Evolutionary conservation across 208 protist species (phyloP).

Genomic region (Entamoeba invadens): DNA sequence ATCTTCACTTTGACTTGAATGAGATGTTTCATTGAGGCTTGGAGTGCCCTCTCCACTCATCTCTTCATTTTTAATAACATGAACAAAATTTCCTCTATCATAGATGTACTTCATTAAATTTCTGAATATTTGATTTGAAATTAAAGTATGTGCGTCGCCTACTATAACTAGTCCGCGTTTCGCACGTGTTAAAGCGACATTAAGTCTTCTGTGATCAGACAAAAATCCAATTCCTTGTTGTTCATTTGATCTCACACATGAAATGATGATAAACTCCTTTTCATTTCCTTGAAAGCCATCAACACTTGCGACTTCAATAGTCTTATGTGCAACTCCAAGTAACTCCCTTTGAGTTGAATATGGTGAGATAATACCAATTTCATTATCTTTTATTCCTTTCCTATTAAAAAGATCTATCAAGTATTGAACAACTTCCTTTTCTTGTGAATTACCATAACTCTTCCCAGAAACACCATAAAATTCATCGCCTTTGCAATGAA

Average conservation of each 20-base stretch:
- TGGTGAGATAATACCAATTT: conserved; percentile 90
- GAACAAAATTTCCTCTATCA: no score
- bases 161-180: conserved; percentile 76
- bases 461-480: conserved; percentile 67
- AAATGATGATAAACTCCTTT: conserved; percentile 90
- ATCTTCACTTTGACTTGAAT: no score
- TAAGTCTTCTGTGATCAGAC: conserved; percentile 71
- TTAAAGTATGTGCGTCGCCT: conserved; percentile 69
- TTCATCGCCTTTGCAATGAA: conserved; percentile 63
- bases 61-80: no score
- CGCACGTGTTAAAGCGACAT: conserved; percentile 84
- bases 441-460: conserved; percentile 74
- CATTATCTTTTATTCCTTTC: conserved; percentile 34
- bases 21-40: no score
- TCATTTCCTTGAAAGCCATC: conserved; percentile 83
- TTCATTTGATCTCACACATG: conserved; percentile 80
- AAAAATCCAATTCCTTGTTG: conserved; percentile 78
- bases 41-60: no score
- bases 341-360: conserved; percentile 81
- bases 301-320: conserved; percentile 69
- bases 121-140: no score
- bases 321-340: conserved; percentile 59
- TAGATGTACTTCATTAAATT: no score
- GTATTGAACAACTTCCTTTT: conserved; percentile 62
- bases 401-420: conserved; percentile 71